Percentiles rank a stretch among this genome's conserved stretches.
These are phyloP conservation scores for Vicia villosa DNA, from an alignment of 306 rosid genomes.

Conservation along the genomic window DNA sequence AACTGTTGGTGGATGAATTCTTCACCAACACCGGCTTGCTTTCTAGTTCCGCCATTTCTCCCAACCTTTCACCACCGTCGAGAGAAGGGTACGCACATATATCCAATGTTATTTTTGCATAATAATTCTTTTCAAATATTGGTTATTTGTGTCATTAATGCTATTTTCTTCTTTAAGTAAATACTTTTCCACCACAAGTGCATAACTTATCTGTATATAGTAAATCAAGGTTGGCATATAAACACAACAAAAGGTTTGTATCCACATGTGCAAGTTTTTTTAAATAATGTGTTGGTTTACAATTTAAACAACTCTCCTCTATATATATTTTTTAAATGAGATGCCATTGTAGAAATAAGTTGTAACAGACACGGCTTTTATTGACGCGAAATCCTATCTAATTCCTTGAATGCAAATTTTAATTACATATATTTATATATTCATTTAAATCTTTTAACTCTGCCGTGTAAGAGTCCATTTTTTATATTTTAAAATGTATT, in stretches of 20 bases:
- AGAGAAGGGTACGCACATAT: background rate
- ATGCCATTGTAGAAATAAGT: no score
- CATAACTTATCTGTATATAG: constrained; percentile 34
- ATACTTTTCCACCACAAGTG: constrained; percentile 13
- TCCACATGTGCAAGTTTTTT: background rate
- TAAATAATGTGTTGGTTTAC: no score
- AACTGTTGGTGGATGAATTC: background rate
- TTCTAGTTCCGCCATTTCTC: constrained; percentile 32
- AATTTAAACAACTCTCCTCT: no score
- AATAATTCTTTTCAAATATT: background rate
- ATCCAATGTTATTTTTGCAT: constrained; percentile 17
- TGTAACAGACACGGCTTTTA: no score
- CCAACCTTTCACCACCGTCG: constrained; percentile 31
- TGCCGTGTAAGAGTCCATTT: no score
- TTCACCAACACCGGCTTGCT: background rate
- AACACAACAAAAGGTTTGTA: background rate
- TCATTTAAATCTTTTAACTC: no score
- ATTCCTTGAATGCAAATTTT: no score
- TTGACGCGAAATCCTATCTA: no score
- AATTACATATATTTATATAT: no score
- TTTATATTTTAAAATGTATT: no score
- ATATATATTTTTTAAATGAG: no score
- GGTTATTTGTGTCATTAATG: constrained; percentile 2
- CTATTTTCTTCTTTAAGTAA: background rate
- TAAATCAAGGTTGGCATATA: constrained; percentile 24